Evolutionary conservation across 768 basidiomycete species (phyloP), one percentile per base, ranked within the genome.

Genomic region (Suillus decipiens): DNA sequence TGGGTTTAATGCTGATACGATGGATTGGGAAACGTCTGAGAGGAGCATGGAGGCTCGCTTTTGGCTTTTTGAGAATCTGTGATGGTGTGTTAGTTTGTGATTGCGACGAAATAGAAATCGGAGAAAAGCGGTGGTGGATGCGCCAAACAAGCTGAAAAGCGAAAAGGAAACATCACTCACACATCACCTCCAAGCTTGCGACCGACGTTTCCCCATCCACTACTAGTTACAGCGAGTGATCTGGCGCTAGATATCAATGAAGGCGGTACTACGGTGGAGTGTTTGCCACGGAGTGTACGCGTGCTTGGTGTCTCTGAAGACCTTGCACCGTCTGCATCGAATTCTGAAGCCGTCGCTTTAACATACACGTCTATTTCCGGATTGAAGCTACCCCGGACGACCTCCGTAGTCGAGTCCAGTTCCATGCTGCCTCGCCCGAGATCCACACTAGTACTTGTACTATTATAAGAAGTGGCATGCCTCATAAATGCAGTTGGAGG

Each of bases 11-110:
- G 81, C 86, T 3, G 82, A 79, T 11, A 80, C 80, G 41, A 87
- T 77, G 45, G 83, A 80, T 64, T 82, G 80, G 6, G 87, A 87
- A 22, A 90, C 83, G 70, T 90, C 89, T 0, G 87, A 83, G 60
- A 91, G 70, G 36, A 91, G 79, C 1, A 83, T 66, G 0, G 89
- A 89, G 0, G 89, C 89, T 24, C 89, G 86, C 74, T 89, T 89
- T 63, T 87, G 87, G 68, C 78, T 80, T 67, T 86, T 89, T 19
- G 85, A 77, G 69, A 90, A 83, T n/a, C 89, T 91, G 64, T 48
- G 28, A 24, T 14, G 11, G 22, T 9, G 17, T 28, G 17, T 57
- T 31, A 57, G 56, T 57, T 28, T 3, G 22, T 7, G 28, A n/a
- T 6, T 19, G 19, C 12, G 19, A 34, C 11, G 5, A 17, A 31